These are phyloP conservation scores for Epicoccum nigrum DNA, from an alignment of 2,329 filamentous ascomycete species.

Conservation along the genomic window DNA sequence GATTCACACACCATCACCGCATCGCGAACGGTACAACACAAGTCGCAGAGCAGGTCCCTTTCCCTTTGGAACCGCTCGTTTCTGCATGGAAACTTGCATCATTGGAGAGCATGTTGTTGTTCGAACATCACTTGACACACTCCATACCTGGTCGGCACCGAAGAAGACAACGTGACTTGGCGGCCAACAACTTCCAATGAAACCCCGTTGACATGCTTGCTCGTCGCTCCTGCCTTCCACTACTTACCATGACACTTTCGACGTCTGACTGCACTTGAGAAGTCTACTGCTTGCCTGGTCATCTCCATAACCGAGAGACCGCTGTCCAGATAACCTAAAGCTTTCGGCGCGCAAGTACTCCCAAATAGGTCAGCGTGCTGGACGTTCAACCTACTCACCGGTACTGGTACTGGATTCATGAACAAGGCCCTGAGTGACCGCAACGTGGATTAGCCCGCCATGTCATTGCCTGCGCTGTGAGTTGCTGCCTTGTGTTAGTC, in stretches of 20 bases:
- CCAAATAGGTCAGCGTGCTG: neutral
- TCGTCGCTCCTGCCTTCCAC: neutral
- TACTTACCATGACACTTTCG: neutral
- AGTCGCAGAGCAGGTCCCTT: too few relatives aligned
- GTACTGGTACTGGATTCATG: too few relatives aligned
- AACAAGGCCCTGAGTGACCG: too few relatives aligned
- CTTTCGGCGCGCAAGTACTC: neutral
- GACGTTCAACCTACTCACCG: too few relatives aligned
- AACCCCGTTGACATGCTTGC: neutral
- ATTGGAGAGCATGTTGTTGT: neutral
- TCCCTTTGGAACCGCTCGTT: neutral
- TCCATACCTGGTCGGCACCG: neutral
- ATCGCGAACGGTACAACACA: neutral
- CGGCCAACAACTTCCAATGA: constrained; percentile 5
- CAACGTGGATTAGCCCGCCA: too few relatives aligned
- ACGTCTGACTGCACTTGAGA: neutral
- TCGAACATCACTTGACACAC: neutral
- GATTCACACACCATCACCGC: neutral
- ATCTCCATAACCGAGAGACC: neutral
- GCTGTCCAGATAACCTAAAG: too few relatives aligned
- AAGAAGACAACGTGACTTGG: constrained; percentile 1
- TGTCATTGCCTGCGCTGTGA: too few relatives aligned
- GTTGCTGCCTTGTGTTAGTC: too few relatives aligned
- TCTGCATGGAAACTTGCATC: neutral
- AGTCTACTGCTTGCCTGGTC: neutral